Base-by-base conservation (phyloP, 2,329 filamentous ascomycete genomes). In the Pleoardoris graminearum region DNA sequence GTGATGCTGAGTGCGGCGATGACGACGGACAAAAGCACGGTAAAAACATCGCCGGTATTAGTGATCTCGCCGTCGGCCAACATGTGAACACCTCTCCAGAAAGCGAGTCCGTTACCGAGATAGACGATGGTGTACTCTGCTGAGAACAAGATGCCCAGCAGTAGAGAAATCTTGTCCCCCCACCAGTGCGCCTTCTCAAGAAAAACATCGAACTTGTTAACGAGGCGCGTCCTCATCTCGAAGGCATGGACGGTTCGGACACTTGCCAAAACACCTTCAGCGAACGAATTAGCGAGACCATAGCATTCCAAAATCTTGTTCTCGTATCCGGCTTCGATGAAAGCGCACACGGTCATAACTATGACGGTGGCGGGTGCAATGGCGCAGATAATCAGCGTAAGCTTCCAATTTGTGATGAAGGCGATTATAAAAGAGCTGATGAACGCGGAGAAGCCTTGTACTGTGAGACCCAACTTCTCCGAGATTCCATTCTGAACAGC, bases 371-470 rank as follows among this genome's bases (percentile, higher is more conserved):
- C 93, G 21, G 85, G 66, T n/a, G 87, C 90, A 62, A 97, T 94
- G 52, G 96, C 77, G 33, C 96, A 81, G 56, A 97, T 86, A 65
- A 99, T 97, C 36, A 96, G 77, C 0, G 94, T 93, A 57, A 97
- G 79, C 73, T 94, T 96, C 90, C 92, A 97, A 72, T 88, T 96
- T 66, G 89, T 89, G 75, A 95, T 76, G 71, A 96, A 97, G 2
- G 89, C 91, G 62, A 99, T 95, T 51, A 97, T 78, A 62, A 96
- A 96, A 16, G 91, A 91, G 0, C 91, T 86, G 53, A 94, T 75
- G 66, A 97, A 96, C 6, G 54, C 50, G 11, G 57, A 51, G 5
- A 48, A 5, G 8, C 53, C 27, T 11, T 49, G 46, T 12, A 55
- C 23, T 7, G 49, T 45, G 7, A 59, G 29, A 7, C 47, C 36